Conservation (phyloP, 495 filamentous ascomycete species). For the Lasiosphaeriaceae sp. region DNA sequence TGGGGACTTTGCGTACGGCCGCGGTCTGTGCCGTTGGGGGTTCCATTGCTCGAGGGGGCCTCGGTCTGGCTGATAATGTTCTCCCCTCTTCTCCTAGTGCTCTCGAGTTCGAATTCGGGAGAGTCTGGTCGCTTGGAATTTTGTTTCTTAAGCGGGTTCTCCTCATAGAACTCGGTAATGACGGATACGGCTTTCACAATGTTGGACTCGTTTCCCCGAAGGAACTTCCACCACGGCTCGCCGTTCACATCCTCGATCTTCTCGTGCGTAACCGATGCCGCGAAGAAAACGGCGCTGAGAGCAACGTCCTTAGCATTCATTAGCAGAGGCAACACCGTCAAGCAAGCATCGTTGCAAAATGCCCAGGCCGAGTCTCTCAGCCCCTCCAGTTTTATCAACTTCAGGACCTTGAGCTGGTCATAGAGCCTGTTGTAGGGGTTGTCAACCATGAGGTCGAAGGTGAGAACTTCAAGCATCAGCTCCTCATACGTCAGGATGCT, state of each 20-base stretch:
- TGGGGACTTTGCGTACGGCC: slow-evolving; percentile 27
- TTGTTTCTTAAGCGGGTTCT: slow-evolving; percentile 53
- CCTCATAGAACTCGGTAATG: slow-evolving; percentile 72
- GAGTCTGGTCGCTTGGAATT: slow-evolving; percentile 39
- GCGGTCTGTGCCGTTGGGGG: slow-evolving; percentile 22
- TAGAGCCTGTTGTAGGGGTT: slow-evolving; percentile 78
- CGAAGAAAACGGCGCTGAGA: slow-evolving; percentile 81
- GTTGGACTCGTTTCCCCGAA: slow-evolving; percentile 57
- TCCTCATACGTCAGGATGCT: slow-evolving; percentile 89
- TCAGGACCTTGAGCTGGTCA: slow-evolving; percentile 66
- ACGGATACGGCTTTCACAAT: slow-evolving; percentile 62
- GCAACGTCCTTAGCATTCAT: slow-evolving; percentile 76
- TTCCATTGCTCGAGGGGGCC: slow-evolving; percentile 20
- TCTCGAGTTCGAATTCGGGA: slow-evolving; percentile 43
- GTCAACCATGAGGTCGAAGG: slow-evolving; percentile 89
- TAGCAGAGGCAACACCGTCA: slow-evolving; percentile 81
- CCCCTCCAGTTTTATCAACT: slow-evolving; percentile 64
- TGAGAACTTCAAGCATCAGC: slow-evolving; percentile 81
- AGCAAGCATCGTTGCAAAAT: slow-evolving; percentile 83
- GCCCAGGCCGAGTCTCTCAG: slow-evolving; percentile 84
- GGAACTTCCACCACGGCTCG: slow-evolving; percentile 83
- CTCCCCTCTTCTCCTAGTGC: slow-evolving; percentile 42
- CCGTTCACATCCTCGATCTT: slow-evolving; percentile 72
- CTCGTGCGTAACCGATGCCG: slow-evolving; percentile 63
- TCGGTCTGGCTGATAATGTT: slow-evolving; percentile 27